Base-by-base conservation (phyloP, 306 rosid genomes). In the Cajanus cajan region DNA sequence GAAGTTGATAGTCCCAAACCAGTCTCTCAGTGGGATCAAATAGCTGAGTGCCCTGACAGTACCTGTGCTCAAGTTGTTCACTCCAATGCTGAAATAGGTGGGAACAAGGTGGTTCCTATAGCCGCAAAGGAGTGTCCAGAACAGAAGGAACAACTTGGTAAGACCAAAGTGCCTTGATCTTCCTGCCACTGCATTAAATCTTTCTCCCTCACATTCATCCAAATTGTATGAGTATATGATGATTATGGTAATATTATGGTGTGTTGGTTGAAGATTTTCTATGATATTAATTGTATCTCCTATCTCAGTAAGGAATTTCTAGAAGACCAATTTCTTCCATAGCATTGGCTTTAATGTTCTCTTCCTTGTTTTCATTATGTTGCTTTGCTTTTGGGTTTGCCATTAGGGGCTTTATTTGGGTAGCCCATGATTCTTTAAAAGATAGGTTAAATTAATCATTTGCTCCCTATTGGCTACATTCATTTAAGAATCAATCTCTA, bases 41-140 rank as follows among this genome's bases (percentile, higher is more conserved):
- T 76, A 63, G 62, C 84, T 5, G 88, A 90, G 73, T 78, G 90
- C 78, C 88, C 92, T 10, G 97, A 90, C 81, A 90, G 97, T 87
- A 94, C 92, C 21, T 94, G 94, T 82, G 97, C 98, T 70, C 94
- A 86, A 79, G 94, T 90, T 74, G 91, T 90, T 72, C 92, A 84
- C 84, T 87, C 97, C 55, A 85, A 82, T 72, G 89, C 89, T 48
- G 92, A 91, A 82, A 73, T 83, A 64, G 66, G 82, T 58, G 84
- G 81, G 52, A 84, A 79, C 65, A 78, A 72, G 68, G 74, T 85
- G 79, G 79, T 83, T 78, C 80, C 86, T 74, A 72, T 79, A 8
- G 34, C 82, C 73, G 59, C 82, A 63, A 84, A 81, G 81, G 87
- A 83, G 73, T 74, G 76, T 72, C 85, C 50, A 68, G 88, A 74